Evolutionary conservation across 129 eudicot genomes (phyloP), one percentile per base, ranked within the genome.

Genomic region (Ambrosia artemisiifolia): DNA sequence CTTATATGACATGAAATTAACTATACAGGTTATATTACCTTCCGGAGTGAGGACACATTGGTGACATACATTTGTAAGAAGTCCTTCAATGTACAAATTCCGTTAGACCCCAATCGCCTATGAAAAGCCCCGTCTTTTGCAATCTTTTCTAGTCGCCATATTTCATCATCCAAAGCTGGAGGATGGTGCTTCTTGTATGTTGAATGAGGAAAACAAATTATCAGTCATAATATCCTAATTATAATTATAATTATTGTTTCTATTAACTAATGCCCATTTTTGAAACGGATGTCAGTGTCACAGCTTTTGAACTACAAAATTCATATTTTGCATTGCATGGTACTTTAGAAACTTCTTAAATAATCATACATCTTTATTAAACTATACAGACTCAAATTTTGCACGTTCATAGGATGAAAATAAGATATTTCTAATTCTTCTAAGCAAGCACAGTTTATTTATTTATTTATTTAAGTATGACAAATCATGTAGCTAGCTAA

Each of bases 131-230:
- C 98, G 20, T 83, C 87, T 85, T 89, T 89, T 7, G 95, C 92
- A 55, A 92, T 92, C 76, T 75, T 84, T 51, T 82, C 80, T 85
- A 92, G 75, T 6, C 92, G 92, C 98, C 98, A 93, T 24, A 89
- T 60, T 9, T 89, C 88, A 79, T 93, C 98, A 46, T 32, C 70
- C 66, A 80, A 67, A 50, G 79, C 64, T 42, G 95, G 98, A 32
- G 89, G 94, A 56, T 80, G 65, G 55, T 89, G 95, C 80, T 93
- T 93, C 85, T 81, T 75, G 79, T 87, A 85, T 64, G 92, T 95
- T 93, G 87, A 66, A 81, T 20, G 10, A 67, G 69, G 42, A 13
- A 10, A 24, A 24, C 28, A 24, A 24, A 24, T 24, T 24, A 24
- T 24, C 28, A 24, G 28, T 24, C n/a, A n/a, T n/a, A n/a, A n/a